Base-by-base conservation (phyloP, 371 early-diverging fungal species). In the Actinomortierella wolfii region DNA sequence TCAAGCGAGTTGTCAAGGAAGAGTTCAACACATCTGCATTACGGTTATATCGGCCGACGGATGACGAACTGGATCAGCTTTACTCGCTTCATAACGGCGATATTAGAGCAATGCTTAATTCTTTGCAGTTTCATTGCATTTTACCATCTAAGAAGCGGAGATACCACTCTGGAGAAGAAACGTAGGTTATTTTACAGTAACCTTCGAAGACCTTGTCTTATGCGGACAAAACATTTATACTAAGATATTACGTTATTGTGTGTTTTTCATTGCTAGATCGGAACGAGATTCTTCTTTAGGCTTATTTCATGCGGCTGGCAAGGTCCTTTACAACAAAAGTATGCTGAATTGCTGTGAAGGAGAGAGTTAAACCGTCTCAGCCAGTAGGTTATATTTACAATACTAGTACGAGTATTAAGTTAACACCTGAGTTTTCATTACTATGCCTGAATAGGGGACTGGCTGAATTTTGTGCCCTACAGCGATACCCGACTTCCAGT, bases 91-190 rank as follows among this genome's bases (percentile, higher is more conserved):
- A 78, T 8, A 67, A 68, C 24, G 86, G 86, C 14, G 86, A 86
- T 57, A 77, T 86, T 24, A 73, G 86, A 20, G 77, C 78, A 23
- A 81, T 81, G 2, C 62, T 86, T 51, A 86, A 86, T 52, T 56
- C 81, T 11, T 58, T 86, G 25, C 86, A 86, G 62, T 86, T 86
- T 57, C 13, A 62, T 56, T 67, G 74, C 42, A 56, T 54, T 43
- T 13, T 70, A 13, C 57, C 65, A 17, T 6, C 40, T 14, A 58
- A 50, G 15, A 45, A 45, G 6, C 57, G 71, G 58, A 57, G 9
- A 56, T 48, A 3, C 51, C 52, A 1, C 23, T 2, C 14, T n/a
- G 13, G 20, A 20, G 41, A 17, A 59, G 58, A 23, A 55, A 64
- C n/a, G n/a, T n/a, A n/a, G n/a, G n/a, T n/a, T n/a, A n/a, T n/a